phyloP scores from a whole-genome alignment of 2,329 filamentous ascomycete species.

The Hypoxylon rubiginosum region DNA sequence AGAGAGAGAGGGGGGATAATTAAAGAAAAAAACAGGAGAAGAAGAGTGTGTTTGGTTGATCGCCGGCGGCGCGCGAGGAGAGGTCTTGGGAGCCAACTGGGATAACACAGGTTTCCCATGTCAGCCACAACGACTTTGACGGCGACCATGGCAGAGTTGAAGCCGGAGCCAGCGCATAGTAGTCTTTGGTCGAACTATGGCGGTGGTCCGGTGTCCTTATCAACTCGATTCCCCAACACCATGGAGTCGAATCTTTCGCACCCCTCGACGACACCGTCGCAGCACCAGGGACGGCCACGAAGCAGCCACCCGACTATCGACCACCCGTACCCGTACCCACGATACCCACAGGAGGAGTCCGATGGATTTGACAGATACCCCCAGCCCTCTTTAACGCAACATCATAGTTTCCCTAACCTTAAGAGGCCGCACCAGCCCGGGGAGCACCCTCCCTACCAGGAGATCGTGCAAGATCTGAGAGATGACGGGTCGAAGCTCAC shows the following conservation, averaged over 20 bases:
- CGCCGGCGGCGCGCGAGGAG: slow-evolving; percentile 40
- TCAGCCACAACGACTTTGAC: slow-evolving; percentile 72
- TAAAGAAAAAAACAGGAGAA: slow-evolving; percentile 20
- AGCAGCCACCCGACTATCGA: slow-evolving; percentile 65
- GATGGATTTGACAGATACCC: slow-evolving; percentile 68
- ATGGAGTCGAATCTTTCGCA: slow-evolving; percentile 65
- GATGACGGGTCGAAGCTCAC: slow-evolving; percentile 70
- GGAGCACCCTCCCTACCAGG: slow-evolving; percentile 68
- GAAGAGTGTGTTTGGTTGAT: slow-evolving; percentile 26
- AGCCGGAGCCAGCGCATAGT: slow-evolving; percentile 69
- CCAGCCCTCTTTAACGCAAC: slow-evolving; percentile 61
- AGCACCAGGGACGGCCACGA: slow-evolving; percentile 63
- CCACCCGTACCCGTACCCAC: slow-evolving; percentile 66
- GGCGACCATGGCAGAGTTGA: slow-evolving; percentile 74
- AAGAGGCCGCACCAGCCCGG: slow-evolving; percentile 71
- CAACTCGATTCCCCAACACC: slow-evolving; percentile 63
- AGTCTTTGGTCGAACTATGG: slow-evolving; percentile 70
- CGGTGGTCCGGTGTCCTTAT: slow-evolving; percentile 65
- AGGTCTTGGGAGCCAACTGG: slow-evolving; percentile 43
- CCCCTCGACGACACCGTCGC: slow-evolving; percentile 61
- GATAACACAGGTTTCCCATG: slow-evolving; percentile 66
- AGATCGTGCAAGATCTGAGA: slow-evolving; percentile 72
- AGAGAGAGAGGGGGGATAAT: slow-evolving; percentile 23
- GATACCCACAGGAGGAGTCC: slow-evolving; percentile 68
- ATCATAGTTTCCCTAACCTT: slow-evolving; percentile 67